Evolutionary conservation across 2,329 filamentous ascomycete genomes (phyloP), one percentile per base, ranked within the genome.

Genomic region (Onygenales sp.): DNA sequence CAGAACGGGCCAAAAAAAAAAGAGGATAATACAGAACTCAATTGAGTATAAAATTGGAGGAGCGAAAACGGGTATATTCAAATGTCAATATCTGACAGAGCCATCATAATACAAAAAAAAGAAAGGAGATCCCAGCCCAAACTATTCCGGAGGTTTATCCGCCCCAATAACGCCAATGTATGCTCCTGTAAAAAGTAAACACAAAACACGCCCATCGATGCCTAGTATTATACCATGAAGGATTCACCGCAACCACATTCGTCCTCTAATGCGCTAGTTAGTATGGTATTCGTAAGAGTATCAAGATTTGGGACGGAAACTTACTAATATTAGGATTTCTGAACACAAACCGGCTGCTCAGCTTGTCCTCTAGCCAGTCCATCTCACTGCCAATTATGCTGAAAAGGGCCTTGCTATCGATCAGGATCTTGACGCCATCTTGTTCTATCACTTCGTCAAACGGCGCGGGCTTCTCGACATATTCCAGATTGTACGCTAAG

Each of bases 301-400:
- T 37, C 21, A 31, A 11, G 11, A 32, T 39, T 32, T 42, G 48
- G 48, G 11, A 45, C 21, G 31, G 13, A 14, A 31, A 84, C 91
- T 82, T 75, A 95, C 91, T 98, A 67, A 97, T 97, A 66, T 98
- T 98, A 2, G 93, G 93, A 69, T 98, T 98, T 67, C 83, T 85
- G 74, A 98, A 98, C 49, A 95, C 84, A 70, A 98, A 98, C 59
- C 88, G 80, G 70, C 91, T 82, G 68, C 86, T 95, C 59, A 98
- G 74, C 75, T 95, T 95, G 63, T 97, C 93, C 72, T 97, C 91
- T 9, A 92, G 79, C 91, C 92, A 98, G 67, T 98, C 93, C 93
- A 98, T 98, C 74, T 97, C 92, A 66, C 87, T 95, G 4, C 93
- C 93, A 63, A 98, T 96, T 52, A 98, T 97, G 70, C 92, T 97